Evolutionary conservation across 1,284 basidiomycete genomes (phyloP), one percentile per base, ranked within the genome.

Genomic region (Apiotrichum brassicae): DNA sequence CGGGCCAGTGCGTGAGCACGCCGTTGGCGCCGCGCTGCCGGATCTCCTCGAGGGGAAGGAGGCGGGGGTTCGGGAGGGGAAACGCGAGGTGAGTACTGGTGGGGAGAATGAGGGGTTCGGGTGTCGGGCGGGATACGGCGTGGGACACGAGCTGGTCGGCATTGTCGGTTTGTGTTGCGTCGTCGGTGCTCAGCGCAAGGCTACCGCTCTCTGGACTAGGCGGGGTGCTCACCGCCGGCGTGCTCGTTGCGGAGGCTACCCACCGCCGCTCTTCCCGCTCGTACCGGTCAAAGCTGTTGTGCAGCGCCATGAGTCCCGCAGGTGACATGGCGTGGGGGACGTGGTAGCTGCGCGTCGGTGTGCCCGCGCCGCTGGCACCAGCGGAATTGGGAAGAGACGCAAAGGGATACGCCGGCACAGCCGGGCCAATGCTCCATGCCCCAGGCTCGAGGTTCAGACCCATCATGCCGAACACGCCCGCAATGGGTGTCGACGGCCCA

Each of bases 1-100:
- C 43, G 9, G 33, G 43, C 43, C 43, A 44, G 43, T 44, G 43
- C 9, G 33, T 13, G n/a, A 44, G 43, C 20, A 40, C 39, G 25
- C 39, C 39, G 2, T 30, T 28, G 19, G 18, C 18, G 26, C 26
- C 26, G 40, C 40, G 40, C 14, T 5, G 16, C 19, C 40, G 40
- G 12, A 42, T 28, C 16, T 42, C 18, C 9, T 30, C 26, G 26
- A 42, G 40, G 4, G 4, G 3, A 12, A 42, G 40, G 18, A 42
- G 26, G 26, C 28, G 40, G 11, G 40, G 40, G n/a, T 25, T 26
- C 12, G 22, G 23, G 4, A 39, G 40, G 11, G 40, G 18, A 28
- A 42, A 42, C 19, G 26, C 9, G 18, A 23, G 6, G 23, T 18
- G 39, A n/a, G 22, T 34, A n/a, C 33, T 34, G 14, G 3, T 6